A percentile compares a stretch with the other conserved stretches of the same genome.
These are phyloP conservation scores for Castanea mollissima DNA, from an alignment of 306 rosid species.

Conservation along the genomic window DNA sequence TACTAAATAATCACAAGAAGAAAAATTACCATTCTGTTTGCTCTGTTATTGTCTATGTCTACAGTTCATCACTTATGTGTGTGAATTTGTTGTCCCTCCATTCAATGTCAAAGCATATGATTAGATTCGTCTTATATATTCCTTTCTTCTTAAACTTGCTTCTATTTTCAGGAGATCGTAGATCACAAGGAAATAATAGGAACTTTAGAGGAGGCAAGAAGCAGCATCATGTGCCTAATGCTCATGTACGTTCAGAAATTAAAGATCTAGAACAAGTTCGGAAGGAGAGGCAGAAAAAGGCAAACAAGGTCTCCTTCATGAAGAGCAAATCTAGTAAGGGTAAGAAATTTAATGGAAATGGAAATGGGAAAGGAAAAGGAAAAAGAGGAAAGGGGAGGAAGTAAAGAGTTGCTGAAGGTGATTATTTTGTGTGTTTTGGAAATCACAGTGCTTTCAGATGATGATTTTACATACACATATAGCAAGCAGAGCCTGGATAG, in stretches of 20 bases:
- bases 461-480: too few relatives aligned
- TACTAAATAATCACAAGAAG: too few relatives aligned
- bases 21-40: background rate
- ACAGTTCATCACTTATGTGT: too few relatives aligned
- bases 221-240: slow-evolving; percentile 55
- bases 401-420: too few relatives aligned
- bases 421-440: too few relatives aligned
- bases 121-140: background rate
- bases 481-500: too few relatives aligned
- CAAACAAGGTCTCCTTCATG: slow-evolving; percentile 39
- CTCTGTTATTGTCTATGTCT: background rate
- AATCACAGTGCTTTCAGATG: too few relatives aligned
- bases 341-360: slow-evolving; percentile 43
- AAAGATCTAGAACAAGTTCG: slow-evolving; percentile 81
- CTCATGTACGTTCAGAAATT: slow-evolving; percentile 77
- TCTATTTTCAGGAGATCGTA: slow-evolving; percentile 39
- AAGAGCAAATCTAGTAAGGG: slow-evolving; percentile 62
- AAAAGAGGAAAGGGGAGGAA: too few relatives aligned
- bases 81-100: background rate
- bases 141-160: background rate
- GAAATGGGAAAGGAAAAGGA: slow-evolving; percentile 32
- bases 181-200: slow-evolving; percentile 33
- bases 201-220: slow-evolving; percentile 44
- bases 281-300: slow-evolving; percentile 80
- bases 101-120: background rate